Percentiles rank a stretch among this genome's conserved stretches.
phyloP scores from a whole-genome alignment of 2,329 filamentous ascomycete genomes.

The Penicillium sp. region DNA sequence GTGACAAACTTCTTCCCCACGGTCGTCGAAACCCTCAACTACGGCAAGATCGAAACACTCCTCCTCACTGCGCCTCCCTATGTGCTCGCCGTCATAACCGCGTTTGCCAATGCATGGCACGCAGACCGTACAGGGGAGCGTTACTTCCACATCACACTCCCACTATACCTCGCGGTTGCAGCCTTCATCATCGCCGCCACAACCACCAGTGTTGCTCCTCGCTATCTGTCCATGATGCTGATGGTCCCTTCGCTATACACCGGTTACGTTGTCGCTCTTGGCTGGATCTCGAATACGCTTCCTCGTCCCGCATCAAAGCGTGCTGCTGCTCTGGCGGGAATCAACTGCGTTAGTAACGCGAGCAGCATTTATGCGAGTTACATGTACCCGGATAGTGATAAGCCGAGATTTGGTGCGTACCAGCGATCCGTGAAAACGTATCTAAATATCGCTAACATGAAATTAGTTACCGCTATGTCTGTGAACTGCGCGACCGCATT shows the following conservation, averaged over 20 bases:
- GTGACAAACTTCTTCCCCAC: constrained; percentile 74
- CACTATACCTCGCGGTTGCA: constrained; percentile 64
- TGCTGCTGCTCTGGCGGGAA: constrained; percentile 72
- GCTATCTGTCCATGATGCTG: constrained; percentile 74
- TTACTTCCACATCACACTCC: constrained; percentile 69
- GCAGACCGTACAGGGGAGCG: constrained; percentile 74
- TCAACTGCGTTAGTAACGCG: constrained; percentile 74
- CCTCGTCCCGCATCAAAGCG: constrained; percentile 77
- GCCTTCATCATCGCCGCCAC: constrained; percentile 72
- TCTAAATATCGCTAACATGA: constrained; percentile 1
- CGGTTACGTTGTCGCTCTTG: constrained; percentile 69
- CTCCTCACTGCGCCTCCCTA: constrained; percentile 70
- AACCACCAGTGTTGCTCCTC: constrained; percentile 63
- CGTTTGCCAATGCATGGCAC: constrained; percentile 70
- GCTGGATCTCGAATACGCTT: constrained; percentile 78
- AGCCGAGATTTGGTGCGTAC: constrained; percentile 45
- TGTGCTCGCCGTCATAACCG: constrained; percentile 63
- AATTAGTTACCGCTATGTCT: constrained; percentile 62
- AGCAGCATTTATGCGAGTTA: constrained; percentile 73
- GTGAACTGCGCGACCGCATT: constrained; percentile 71
- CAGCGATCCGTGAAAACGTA: constrained; percentile 28
- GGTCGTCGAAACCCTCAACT: constrained; percentile 71
- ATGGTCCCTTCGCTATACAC: constrained; percentile 70
- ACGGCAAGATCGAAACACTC: constrained; percentile 63
- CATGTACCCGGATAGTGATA: constrained; percentile 62